Evolutionary conservation across 129 eudicot species (phyloP).

Genomic region (Erigeron canadensis): DNA sequence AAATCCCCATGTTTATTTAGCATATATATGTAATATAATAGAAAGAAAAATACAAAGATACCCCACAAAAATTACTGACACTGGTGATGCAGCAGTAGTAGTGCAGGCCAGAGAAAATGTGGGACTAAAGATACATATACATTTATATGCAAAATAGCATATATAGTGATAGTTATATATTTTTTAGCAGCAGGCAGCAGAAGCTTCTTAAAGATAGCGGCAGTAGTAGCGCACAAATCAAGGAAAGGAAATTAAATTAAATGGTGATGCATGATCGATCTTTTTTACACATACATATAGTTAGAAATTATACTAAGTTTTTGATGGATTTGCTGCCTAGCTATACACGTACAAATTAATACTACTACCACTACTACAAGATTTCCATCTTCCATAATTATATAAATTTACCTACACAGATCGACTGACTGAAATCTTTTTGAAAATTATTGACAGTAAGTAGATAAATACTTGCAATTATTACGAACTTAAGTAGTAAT

Average conservation of each 20-base stretch:
- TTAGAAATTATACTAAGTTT: slow-evolving; percentile 23
- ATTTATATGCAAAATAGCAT: too few relatives aligned
- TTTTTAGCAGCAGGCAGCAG: slow-evolving; percentile 51
- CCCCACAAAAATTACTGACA: slow-evolving; percentile 48
- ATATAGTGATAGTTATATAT: slow-evolving; percentile 32
- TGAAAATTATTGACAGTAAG: slow-evolving; percentile 22
- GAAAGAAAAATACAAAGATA: slow-evolving; percentile 12
- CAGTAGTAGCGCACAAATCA: slow-evolving; percentile 32
- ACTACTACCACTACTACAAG: neutral
- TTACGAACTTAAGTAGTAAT: too few relatives aligned
- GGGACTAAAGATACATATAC: neutral
- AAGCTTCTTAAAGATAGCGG: slow-evolving; percentile 40
- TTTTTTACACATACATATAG: slow-evolving; percentile 50
- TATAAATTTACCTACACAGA: too few relatives aligned
- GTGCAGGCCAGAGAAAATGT: slow-evolving; percentile 30
- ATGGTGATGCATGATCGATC: slow-evolving; percentile 2
- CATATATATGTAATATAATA: too few relatives aligned
- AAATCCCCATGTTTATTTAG: slow-evolving; percentile 38
- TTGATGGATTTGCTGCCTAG: slow-evolving; percentile 60
- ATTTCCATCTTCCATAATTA: neutral
- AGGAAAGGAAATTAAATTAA: slow-evolving; percentile 10
- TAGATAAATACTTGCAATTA: slow-evolving; percentile 21
- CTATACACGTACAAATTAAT: slow-evolving; percentile 18
- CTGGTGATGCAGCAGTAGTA: slow-evolving; percentile 28
- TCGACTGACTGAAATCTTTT: neutral